These are phyloP conservation scores for Colletotrichum theobromicola DNA, from an alignment of 2,329 filamentous ascomycete species.

Conservation along the genomic window DNA sequence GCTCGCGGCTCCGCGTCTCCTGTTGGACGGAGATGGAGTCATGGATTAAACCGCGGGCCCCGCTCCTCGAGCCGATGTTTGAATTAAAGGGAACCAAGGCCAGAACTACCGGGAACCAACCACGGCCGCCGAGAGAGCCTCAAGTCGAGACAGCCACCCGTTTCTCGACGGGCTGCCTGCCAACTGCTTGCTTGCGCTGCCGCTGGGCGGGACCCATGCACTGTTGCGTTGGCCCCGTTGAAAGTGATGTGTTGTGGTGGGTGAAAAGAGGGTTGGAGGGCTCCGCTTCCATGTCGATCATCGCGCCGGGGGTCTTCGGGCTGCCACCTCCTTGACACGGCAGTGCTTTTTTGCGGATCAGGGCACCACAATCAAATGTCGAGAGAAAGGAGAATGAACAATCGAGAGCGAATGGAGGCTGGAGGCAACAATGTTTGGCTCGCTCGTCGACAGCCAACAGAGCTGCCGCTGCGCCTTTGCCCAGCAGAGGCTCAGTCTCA, in stretches of 20 bases:
- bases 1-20: not conserved
- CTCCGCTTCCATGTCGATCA: not conserved
- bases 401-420: constrained; percentile 8
- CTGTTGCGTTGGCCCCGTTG: not conserved
- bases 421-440: not conserved
- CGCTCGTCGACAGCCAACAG: not conserved
- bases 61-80: not conserved
- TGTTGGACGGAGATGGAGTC: not conserved
- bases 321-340: constrained; percentile 1
- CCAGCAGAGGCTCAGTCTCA: not conserved
- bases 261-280: not conserved
- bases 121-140: not conserved
- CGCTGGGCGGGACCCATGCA: not conserved
- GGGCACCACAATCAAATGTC: not conserved
- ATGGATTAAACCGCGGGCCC: not conserved
- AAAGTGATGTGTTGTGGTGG: not conserved
- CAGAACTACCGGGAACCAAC: constrained; percentile 4
- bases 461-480: not conserved
- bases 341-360: constrained; percentile 2
- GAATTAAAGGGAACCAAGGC: constrained; percentile 13
- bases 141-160: not conserved
- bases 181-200: not conserved
- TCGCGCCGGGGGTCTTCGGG: not conserved
- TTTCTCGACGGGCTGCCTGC: not conserved
- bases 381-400: not conserved